Evolutionary conservation across 495 filamentous ascomycete species (phyloP).

Genomic region (Amniculicola lignicola): DNA sequence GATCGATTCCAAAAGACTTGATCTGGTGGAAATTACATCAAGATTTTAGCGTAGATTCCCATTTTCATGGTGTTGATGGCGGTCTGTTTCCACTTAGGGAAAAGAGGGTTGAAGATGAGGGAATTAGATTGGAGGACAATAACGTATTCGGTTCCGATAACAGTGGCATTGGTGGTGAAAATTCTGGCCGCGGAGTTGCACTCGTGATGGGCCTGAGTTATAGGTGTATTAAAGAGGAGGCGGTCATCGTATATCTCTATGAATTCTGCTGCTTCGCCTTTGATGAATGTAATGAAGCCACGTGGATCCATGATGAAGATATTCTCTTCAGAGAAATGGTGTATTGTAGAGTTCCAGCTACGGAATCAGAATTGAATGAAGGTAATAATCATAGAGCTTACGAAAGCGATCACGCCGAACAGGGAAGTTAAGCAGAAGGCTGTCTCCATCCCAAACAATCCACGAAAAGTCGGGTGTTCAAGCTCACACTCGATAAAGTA

Average conservation of each 20-base stretch:
- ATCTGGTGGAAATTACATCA: slow-evolving; percentile 58
- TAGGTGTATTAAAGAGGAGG: slow-evolving; percentile 56
- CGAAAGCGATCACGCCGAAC: no score
- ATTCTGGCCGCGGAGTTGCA: no score
- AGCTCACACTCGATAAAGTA: slow-evolving; percentile 52
- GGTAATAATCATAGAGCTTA: slow-evolving; percentile 50
- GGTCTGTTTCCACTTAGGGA: slow-evolving; percentile 63
- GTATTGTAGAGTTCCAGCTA: slow-evolving; percentile 45
- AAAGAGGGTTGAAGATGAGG: slow-evolving; percentile 55
- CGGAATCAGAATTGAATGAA: background rate
- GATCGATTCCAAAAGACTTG: slow-evolving; percentile 64
- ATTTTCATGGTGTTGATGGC: slow-evolving; percentile 64
- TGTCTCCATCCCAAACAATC: no score
- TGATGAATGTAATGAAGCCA: slow-evolving; percentile 60
- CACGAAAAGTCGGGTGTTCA: no score
- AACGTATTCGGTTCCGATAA: slow-evolving; percentile 58
- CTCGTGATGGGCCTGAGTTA: no score
- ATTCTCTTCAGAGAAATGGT: slow-evolving; percentile 51
- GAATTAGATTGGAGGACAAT: slow-evolving; percentile 64
- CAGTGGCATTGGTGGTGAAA: slow-evolving; percentile 51
- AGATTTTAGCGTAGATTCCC: slow-evolving; percentile 74
- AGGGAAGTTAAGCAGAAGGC: no score
- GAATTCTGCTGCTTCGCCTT: slow-evolving; percentile 58
- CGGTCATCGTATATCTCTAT: slow-evolving; percentile 53
- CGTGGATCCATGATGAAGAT: slow-evolving; percentile 63